Base-by-base conservation (phyloP, 352 stramenopile species). In the Phytopythium chamaehyphon region DNA sequence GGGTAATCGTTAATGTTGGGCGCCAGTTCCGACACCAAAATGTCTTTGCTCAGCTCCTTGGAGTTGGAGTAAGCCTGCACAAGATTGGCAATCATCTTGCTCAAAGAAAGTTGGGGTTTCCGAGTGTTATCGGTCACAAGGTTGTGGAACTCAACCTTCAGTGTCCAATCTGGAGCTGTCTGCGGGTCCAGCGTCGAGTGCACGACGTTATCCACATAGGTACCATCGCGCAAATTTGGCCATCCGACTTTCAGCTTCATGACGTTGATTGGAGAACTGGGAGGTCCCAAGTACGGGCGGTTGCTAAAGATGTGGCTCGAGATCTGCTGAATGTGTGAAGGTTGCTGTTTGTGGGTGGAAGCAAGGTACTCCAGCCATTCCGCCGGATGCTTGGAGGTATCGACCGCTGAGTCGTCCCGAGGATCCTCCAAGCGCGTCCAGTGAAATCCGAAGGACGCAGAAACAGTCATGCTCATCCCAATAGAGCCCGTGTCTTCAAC, bases 161-260 rank as follows among this genome's bases (percentile, higher is more conserved):
- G 31, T 57, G 76, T 73, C 82, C 82, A 92, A 16, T 84, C 57
- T 15, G 80, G 80, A 7, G 83, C 83, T 7, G 69, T 77, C 19
- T 59, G 69, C 1, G 81, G 73, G 45, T 90, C 72, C 33, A 93
- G 55, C 1, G 80, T 90, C 38, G 83, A 90, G 43, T 93, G 83
- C 22, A 93, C 83, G 2, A 76, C 78, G 52, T 93, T 93, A 59
- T 93, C 83, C 4, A 93, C 83, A 38, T 88, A 93, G 6, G 76
- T 82, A 6, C 83, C 83, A 71, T 93, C 83, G 33, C 78, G 67
- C 28, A 93, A 55, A 33, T 81, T 81, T 0, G 76, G 73, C 83
- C 83, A 93, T 21, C 73, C 72, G 5, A 73, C 66, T 2, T 68
- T 81, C 16, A 93, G 64, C 40, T 87, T 62, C 47, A 93, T 69